A percentile compares a stretch with the other conserved stretches of the same genome.
Evolutionary conservation across 2,329 filamentous ascomycete genomes (phyloP).

Genomic region (Xylariales sp.): DNA sequence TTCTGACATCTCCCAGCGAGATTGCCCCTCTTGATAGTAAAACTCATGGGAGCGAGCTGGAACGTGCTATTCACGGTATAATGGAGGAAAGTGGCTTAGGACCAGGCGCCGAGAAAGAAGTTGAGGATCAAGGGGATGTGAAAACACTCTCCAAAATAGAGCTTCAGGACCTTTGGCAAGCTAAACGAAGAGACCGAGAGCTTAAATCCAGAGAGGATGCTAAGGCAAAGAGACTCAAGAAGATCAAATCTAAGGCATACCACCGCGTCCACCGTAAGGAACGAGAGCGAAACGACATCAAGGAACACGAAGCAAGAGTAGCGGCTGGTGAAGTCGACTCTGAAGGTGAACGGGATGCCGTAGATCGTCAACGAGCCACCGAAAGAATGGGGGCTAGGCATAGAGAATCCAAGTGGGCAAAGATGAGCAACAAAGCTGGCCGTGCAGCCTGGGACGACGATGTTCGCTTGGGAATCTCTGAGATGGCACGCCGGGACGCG

Average conservation of each 20-base stretch:
- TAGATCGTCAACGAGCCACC: constrained; percentile 71
- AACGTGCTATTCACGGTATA: constrained; percentile 80
- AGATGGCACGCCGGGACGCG: constrained; percentile 78
- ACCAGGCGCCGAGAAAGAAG: constrained; percentile 47
- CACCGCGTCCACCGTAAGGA: constrained; percentile 85
- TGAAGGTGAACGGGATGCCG: constrained; percentile 58
- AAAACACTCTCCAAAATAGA: constrained; percentile 70
- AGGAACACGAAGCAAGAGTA: constrained; percentile 45
- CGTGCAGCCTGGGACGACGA: constrained; percentile 86
- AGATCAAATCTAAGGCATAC: constrained; percentile 97
- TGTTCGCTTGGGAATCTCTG: constrained; percentile 69
- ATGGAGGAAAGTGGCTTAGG: constrained; percentile 82
- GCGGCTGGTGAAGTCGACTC: constrained; percentile 59
- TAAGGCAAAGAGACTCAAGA: constrained; percentile 88
- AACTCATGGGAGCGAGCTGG: constrained; percentile 73
- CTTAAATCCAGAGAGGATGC: constrained; percentile 84
- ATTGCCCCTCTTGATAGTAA: constrained; percentile 60
- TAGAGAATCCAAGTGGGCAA: constrained; percentile 88
- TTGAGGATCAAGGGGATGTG: constrained; percentile 60
- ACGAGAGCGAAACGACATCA: constrained; percentile 48
- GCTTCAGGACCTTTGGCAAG: constrained; percentile 60
- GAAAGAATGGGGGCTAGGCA: constrained; percentile 84
- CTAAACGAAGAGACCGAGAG: constrained; percentile 76
- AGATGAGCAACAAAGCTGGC: constrained; percentile 72
- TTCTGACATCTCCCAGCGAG: too few relatives aligned